Evolutionary conservation across 345 rosid genomes (phyloP), one percentile per base, ranked within the genome.

Genomic region (Erodium maritimum): DNA sequence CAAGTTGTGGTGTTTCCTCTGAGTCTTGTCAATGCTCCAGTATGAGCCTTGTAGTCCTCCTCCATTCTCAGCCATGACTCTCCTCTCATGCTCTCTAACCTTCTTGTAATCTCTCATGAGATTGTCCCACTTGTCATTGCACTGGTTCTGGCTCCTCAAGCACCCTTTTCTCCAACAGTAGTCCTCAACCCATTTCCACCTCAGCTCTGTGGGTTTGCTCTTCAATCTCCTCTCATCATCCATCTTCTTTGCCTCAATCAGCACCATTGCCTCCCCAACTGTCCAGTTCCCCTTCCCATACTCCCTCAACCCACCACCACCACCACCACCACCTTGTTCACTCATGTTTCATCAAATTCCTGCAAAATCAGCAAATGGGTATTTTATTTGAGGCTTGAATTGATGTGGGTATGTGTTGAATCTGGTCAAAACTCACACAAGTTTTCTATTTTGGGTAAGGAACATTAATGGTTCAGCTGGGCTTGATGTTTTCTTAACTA

Each of bases 181-280:
- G 61, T 87, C 97, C 65, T 90, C 97, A 61, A 90, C 88, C 95
- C 97, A 90, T 51, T 87, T 90, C 97, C 95, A 87, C 77, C 97
- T 73, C 46, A 88, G 81, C 77, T 90, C 97, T 3, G 82, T 61
- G 0, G 89, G 84, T 71, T 81, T 83, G 55, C 65, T 61, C 73
- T 83, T 87, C 79, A 76, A 82, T 65, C 97, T 61, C 16, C 97
- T 77, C 64, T 83, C 94, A 19, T 85, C 90, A 37, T 90, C 95
- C 95, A 83, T 83, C 75, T 73, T 81, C 62, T 90, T 90, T 25
- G 97, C 97, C 56, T 87, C 95, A 20, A 90, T 87, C 64, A 90
- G 71, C 2, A 80, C 71, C 95, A 87, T 85, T 1, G 97, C 87
- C 67, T 90, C 97, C 50, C 60, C 63, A 20, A 87, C 19, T 2